Evolutionary conservation across 1,139 yeast genomes (phyloP), one percentile per base, ranked within the genome.

Genomic region (Zygoascus hellenicus): DNA sequence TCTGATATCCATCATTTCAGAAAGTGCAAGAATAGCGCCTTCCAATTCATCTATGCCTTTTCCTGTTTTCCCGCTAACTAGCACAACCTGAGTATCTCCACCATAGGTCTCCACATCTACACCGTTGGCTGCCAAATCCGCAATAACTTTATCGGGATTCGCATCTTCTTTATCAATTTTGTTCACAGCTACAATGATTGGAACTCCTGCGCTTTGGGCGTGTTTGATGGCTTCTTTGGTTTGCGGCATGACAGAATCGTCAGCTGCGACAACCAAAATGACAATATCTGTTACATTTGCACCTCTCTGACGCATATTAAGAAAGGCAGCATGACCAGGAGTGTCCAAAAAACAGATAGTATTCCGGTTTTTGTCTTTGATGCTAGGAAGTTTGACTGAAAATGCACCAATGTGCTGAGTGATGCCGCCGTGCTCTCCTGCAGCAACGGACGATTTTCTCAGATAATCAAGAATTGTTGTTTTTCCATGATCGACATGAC

Each of bases 381-480:
- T 80, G 1, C 77, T 64, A 0, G 94, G 90, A 0, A 96, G 78
- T 11, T 74, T 70, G 19, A 92, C 95, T 6, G 94, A 83, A 60
- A 94, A 94, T 0, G 98, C 98, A 62, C 98, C 98, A 51, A 92
- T 92, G 63, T 90, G 97, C 64, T 92, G 99, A 0, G 99, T 92
- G 46, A 92, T 92, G 17, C 99, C 98, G 43, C 99, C 99, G 64
- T 83, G 87, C 61, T 92, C 99, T 38, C 80, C 77, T 29, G 80
- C 79, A 0, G 84, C 97, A 7, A 92, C 79, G 0, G 89, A 78
- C 0, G 96, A 83, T 56, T 87, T 88, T 43, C 97, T 74, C 57
- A 94, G 70, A 57, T 80, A 78, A 62, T 94, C 98, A 50, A 92
- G 73, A 54, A 92, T 83, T 0, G 98, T 90, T 1, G 99, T 92